Conservation (phyloP, 2,329 filamentous ascomycete genomes). For the Aureobasidium sp. region DNA sequence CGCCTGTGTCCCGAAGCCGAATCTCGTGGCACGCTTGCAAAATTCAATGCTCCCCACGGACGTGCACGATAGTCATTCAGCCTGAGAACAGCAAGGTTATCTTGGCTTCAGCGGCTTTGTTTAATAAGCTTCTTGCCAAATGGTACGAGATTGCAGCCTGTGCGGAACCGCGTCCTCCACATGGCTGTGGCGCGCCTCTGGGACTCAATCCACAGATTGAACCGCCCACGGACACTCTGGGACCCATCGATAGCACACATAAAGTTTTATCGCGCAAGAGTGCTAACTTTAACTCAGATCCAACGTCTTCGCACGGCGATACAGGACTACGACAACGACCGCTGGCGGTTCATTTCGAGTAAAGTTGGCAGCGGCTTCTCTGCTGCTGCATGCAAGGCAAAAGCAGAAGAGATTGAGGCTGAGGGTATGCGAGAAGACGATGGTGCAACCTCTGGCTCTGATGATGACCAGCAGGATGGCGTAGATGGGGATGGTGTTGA, state of each 20-base stretch:
- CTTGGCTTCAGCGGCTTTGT: background rate
- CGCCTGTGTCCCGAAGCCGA: background rate
- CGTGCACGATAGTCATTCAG: background rate
- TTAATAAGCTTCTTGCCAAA: background rate
- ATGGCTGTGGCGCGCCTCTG: background rate
- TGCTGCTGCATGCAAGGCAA: constrained; percentile 77
- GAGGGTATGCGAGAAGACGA: constrained; percentile 17
- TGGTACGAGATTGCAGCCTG: background rate
- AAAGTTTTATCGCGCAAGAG: background rate
- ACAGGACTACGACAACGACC: constrained; percentile 82
- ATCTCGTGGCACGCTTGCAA: background rate
- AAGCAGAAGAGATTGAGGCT: constrained; percentile 55
- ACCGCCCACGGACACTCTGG: background rate
- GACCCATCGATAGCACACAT: background rate
- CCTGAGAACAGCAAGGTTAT: background rate
- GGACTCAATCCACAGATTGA: background rate
- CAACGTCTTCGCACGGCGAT: constrained; percentile 69
- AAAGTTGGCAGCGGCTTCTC: constrained; percentile 90
- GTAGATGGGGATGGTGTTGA: background rate
- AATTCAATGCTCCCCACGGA: background rate
- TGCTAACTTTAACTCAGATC: constrained; percentile 47
- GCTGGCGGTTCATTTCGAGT: constrained; percentile 85
- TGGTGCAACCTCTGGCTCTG: background rate
- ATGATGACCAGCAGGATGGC: background rate
- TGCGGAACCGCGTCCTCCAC: background rate